These are phyloP conservation scores for Suillus weaverae DNA, from an alignment of 768 basidiomycete species.

Conservation along the genomic window DNA sequence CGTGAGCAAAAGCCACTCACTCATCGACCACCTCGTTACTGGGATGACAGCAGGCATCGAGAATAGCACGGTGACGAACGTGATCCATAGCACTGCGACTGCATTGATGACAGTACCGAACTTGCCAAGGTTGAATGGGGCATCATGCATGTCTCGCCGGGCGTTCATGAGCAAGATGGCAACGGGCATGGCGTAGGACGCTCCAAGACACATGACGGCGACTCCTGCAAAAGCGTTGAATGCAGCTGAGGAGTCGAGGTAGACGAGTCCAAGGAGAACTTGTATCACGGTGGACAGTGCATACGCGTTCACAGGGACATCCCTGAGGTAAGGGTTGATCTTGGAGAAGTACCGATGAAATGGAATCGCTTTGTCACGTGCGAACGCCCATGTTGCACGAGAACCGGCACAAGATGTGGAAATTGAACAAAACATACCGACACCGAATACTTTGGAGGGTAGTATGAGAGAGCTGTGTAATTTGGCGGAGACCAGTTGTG, in stretches of 20 bases:
- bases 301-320: slow-evolving; percentile 61
- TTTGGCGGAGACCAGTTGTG: background rate
- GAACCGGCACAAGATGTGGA: slow-evolving; percentile 68
- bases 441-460: slow-evolving; percentile 46
- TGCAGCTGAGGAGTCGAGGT: slow-evolving; percentile 59
- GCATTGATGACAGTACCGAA: slow-evolving; percentile 48
- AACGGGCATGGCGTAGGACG: slow-evolving; percentile 65
- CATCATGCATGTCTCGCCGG: slow-evolving; percentile 44
- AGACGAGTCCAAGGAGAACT: slow-evolving; percentile 60
- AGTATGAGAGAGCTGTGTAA: background rate
- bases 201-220: slow-evolving; percentile 63
- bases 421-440: slow-evolving; percentile 62
- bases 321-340: slow-evolving; percentile 40
- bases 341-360: slow-evolving; percentile 47
- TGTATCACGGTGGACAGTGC: slow-evolving; percentile 59
- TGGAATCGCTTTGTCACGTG: slow-evolving; percentile 66
- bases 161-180: slow-evolving; percentile 49
- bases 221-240: slow-evolving; percentile 72
- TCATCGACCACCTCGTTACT: slow-evolving; percentile 51
- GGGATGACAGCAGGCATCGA: slow-evolving; percentile 68
- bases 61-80: slow-evolving; percentile 63
- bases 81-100: slow-evolving; percentile 57
- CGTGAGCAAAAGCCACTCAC: slow-evolving; percentile 25
- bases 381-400: slow-evolving; percentile 71
- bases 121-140: slow-evolving; percentile 51